Base-by-base conservation (phyloP, 2,329 filamentous ascomycete genomes). In the Sphaerulina vaccinii region DNA sequence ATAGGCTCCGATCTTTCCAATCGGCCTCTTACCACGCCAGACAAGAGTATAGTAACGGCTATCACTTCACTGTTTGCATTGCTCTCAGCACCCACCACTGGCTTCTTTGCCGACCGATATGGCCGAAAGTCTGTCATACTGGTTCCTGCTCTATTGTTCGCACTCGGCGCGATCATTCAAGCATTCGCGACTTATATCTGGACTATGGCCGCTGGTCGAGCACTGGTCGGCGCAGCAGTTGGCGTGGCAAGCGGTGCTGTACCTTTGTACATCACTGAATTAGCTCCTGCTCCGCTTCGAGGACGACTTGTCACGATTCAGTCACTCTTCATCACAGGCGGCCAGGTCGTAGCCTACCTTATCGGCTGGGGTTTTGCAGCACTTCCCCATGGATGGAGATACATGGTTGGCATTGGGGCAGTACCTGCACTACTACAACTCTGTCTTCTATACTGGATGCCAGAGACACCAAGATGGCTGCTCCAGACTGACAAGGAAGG, bases 391-490 rank as follows among this genome's bases (percentile, higher is more conserved):
- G 89, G 87, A 1, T 97, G 92, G 91, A 78, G 90, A 43, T 95
- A 88, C 85, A 91, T 96, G 81, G 90, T 96, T 0, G 91, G 91
- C 0, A 71, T 96, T 0, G 92, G 91, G 0, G 87, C 87, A 7
- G 56, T 86, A 21, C 92, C 92, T 0, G 91, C 90, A 0, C 68
- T 81, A 0, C 49, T 90, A 3, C 92, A 96, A 68, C 80, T 82
- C 4, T 67, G 77, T 0, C 73, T 95, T 49, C 73, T 96, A 53
- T 62, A 83, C 2, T 75, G 83, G 45, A 86, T 96, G 80, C 90
- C 90, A 0, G 92, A 97, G 71, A 95, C 88, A 10, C 92, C 92
- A 27, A 79, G 92, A 19, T 96, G 89, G 86, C 77, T 96, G 18
- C 84, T 95, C 16, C 85, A 84, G 66, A 82, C 79, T 2, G 86